Percentiles rank a stretch among this genome's conserved stretches.
Evolutionary conservation across 192 early-diverging fungal genomes (phyloP).

Genomic region (Coemansia asiatica): DNA sequence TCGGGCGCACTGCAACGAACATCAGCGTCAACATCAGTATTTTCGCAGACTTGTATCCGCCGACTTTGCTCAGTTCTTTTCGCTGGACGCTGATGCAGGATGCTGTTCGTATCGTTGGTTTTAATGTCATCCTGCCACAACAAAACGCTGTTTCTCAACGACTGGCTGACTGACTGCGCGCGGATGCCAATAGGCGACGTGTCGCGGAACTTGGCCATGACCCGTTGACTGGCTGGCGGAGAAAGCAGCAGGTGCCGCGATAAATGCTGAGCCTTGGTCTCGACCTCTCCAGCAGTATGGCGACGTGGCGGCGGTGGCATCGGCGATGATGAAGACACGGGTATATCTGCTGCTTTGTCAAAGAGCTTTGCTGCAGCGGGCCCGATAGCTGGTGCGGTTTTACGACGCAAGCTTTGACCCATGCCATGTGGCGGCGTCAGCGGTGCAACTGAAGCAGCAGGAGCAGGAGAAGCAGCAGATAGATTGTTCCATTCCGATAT

Average conservation of each 20-base stretch:
- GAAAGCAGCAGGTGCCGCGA: neutral
- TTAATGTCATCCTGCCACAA: neutral
- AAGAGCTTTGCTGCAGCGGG: neutral
- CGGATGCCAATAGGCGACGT: conserved; percentile 44
- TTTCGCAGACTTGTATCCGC: neutral
- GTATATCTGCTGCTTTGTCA: neutral
- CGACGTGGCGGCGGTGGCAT: conserved; percentile 14
- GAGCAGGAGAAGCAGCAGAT: neutral
- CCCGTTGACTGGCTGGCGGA: conserved; percentile 10
- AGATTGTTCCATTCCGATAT: neutral
- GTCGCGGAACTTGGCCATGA: conserved; percentile 21
- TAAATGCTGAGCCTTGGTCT: conserved; percentile 9
- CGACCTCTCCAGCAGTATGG: conserved; percentile 44
- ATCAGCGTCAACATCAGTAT: neutral
- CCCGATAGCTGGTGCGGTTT: neutral
- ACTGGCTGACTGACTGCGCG: conserved; percentile 12
- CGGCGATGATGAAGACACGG: neutral
- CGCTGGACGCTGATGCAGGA: neutral
- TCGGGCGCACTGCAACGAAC: neutral
- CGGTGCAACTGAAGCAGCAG: neutral
- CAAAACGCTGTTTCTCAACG: neutral
- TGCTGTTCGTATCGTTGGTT: neutral
- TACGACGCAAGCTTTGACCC: neutral
- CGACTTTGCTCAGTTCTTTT: neutral
- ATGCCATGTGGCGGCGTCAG: neutral